Evolutionary conservation across 352 stramenopile genomes (phyloP).

Genomic region (Pythium aquatile): DNA sequence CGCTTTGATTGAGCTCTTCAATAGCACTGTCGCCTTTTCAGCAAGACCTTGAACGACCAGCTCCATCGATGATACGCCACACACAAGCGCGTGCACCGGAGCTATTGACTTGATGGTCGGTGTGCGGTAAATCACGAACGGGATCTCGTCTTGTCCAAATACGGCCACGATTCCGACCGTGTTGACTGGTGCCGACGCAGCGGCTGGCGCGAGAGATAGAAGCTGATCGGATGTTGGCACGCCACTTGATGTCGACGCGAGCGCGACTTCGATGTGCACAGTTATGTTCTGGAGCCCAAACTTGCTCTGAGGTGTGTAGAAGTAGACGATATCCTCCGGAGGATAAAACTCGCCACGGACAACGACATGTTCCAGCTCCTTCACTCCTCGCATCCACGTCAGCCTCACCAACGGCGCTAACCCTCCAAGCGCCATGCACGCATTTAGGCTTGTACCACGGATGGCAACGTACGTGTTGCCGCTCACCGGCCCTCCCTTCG

Average conservation of each 20-base stretch:
- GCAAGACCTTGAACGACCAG: constrained; percentile 65
- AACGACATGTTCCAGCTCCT: constrained; percentile 59
- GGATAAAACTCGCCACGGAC: constrained; percentile 60
- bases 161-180: constrained; percentile 2
- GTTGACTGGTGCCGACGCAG: neutral
- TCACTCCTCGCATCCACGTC: constrained; percentile 53
- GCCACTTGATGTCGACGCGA: constrained; percentile 2
- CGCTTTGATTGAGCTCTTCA: constrained; percentile 46
- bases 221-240: neutral
- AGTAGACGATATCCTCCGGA: constrained; percentile 64
- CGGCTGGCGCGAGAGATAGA: neutral
- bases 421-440: constrained; percentile 35
- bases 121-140: constrained; percentile 69
- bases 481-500: constrained; percentile 58
- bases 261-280: constrained; percentile 49
- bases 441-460: constrained; percentile 57
- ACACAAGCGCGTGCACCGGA: constrained; percentile 40
- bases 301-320: constrained; percentile 74
- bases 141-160: constrained; percentile 65
- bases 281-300: constrained; percentile 72
- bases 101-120: constrained; percentile 54
- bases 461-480: constrained; percentile 71
- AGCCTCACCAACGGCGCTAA: constrained; percentile 42
- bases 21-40: constrained; percentile 39
- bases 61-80: constrained; percentile 46